Evolutionary conservation across 805 yeast species (phyloP), one percentile per base, ranked within the genome.

Genomic region (Pichia exigua): DNA sequence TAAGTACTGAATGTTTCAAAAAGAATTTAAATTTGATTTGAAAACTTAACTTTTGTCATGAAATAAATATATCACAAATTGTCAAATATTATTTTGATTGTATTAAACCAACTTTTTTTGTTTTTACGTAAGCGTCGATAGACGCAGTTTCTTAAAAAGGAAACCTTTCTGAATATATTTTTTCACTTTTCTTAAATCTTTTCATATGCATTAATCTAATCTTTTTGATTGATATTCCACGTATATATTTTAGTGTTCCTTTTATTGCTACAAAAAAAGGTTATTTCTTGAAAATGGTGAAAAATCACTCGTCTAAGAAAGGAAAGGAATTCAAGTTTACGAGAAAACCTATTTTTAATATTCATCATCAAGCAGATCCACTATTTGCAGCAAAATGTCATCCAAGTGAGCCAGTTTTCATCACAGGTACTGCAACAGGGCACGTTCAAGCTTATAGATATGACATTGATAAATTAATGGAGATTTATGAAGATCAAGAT

Each of bases 371-470:
- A 0, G 49, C 57, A 10, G 87, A 84, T 45, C 89, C 91, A 2
- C 65, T 91, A n/a, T 90, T 91, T 64, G 70, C 91, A 1, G 61
- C 82, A 18, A 86, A 85, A 12, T 82, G 89, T 24, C 96, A 91
- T 63, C 97, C 97, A 0, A 68, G 80, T 11, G 67, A 74, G 57
- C 85, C 85, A 6, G 65, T 84, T 4, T 61, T 87, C 15, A 76
- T 81, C 0, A 70, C 83, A 12, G 97, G 97, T 0, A 70, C 86
- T n/a, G 94, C 88, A 0, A 80, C 88, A 2, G 98, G 98, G 2
- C 82, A 82, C 60, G 77, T 90, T 0, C 77, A 73, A 55, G 75
- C 89, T 52, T 72, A 79, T 48, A 66, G 70, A 42, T 91, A 90
- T 58, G 76, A 82, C 52, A 73, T 75, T 0, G 76, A 71, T 1